These are phyloP conservation scores for Salicornia ramosissima DNA, from an alignment of 148 eudicot species.

Conservation along the genomic window DNA sequence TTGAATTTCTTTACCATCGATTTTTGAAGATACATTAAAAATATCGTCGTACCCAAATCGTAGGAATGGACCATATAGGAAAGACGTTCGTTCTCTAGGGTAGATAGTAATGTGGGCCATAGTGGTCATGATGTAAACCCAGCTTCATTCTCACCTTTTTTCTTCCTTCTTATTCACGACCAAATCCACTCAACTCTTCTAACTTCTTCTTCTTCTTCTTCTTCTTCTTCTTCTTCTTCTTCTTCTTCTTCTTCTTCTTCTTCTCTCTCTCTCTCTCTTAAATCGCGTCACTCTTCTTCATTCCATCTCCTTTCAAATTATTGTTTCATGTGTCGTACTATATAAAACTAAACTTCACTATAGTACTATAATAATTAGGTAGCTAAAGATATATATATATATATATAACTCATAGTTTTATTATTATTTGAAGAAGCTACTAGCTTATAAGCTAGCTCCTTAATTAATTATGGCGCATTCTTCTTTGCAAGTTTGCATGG, in stretches of 20 bases:
- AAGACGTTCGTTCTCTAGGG: too few species aligned
- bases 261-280: constrained; percentile 4
- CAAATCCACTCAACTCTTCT: constrained; percentile 19
- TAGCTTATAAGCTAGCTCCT: background rate
- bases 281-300: constrained; percentile 1
- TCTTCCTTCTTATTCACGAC: constrained; percentile 86
- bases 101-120: constrained; percentile 15
- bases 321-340: background rate
- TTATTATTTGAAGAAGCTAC: background rate
- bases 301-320: background rate
- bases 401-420: too few species aligned
- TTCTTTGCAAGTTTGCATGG: constrained; percentile 37
- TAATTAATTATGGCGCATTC: constrained; percentile 27
- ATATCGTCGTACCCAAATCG: too few species aligned
- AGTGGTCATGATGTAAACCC: constrained; percentile 8
- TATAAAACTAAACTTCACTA: background rate
- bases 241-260: background rate
- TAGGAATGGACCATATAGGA: too few species aligned
- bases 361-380: too few species aligned
- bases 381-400: too few species aligned
- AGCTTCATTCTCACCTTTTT: constrained; percentile 37
- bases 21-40: too few species aligned
- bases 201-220: constrained; percentile 14
- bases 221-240: too few species aligned
- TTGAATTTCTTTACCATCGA: too few species aligned